These are phyloP conservation scores for Saccharomyces mikatae DNA, from an alignment of 805 yeast species.

Conservation along the genomic window DNA sequence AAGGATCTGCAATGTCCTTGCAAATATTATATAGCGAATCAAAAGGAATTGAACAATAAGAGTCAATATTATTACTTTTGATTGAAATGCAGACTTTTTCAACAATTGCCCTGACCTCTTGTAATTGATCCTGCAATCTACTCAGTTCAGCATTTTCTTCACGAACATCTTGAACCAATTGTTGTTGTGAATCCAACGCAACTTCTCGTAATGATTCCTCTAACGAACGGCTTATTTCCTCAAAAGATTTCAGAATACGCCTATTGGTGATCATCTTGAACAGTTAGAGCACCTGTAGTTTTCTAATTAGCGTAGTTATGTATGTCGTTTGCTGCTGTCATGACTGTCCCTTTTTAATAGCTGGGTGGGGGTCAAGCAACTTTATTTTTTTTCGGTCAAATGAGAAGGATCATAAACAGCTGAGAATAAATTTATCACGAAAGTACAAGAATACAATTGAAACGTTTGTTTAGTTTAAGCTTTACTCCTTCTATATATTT, in stretches of 20 bases:
- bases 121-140: slow-evolving; percentile 12
- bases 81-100: slow-evolving; percentile 3
- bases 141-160: slow-evolving; percentile 3
- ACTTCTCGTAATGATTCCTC: slow-evolving; percentile 9
- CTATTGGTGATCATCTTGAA: slow-evolving; percentile 9
- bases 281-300: neutral
- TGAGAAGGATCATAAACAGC: neutral
- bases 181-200: slow-evolving; percentile 2
- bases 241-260: slow-evolving; percentile 9
- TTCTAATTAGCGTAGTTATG: neutral
- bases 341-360: neutral
- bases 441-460: neutral
- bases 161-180: neutral
- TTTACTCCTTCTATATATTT: neutral
- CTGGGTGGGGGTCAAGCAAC: neutral
- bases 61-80: neutral
- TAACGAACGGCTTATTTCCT: slow-evolving; percentile 7
- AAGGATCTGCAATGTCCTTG: neutral
- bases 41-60: slow-evolving; percentile 1
- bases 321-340: neutral
- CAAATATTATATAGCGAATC: neutral
- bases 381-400: neutral
- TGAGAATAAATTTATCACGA: neutral
- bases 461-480: neutral
- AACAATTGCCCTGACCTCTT: slow-evolving; percentile 7